phyloP scores from a whole-genome alignment of 106 monocot genomes.

The Posidonia australis region DNA sequence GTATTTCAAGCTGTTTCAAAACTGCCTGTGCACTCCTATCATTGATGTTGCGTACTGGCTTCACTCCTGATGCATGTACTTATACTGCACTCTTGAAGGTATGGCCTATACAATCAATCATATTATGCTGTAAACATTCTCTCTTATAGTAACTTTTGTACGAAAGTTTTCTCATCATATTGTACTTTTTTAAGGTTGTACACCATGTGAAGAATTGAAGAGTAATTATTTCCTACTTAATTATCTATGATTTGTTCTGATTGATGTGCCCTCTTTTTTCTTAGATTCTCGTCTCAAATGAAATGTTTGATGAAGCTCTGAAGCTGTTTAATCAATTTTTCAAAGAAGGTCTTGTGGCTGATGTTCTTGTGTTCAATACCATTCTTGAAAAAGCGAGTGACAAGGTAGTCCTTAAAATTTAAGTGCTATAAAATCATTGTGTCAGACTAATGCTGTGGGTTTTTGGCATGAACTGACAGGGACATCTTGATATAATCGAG shows the following conservation, averaged over 20 bases:
- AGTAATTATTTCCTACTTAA: background rate
- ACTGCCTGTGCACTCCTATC: conserved; percentile 55
- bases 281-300: background rate
- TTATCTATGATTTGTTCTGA: background rate
- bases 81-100: conserved; percentile 84
- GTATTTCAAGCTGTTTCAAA: conserved; percentile 28
- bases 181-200: no score
- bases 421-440: no score
- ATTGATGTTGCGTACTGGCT: conserved; percentile 79
- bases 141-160: no score
- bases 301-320: background rate
- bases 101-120: conserved; percentile 4
- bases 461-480: background rate
- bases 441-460: background rate
- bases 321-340: background rate
- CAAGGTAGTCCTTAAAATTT: no score
- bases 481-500: background rate
- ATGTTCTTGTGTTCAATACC: no score
- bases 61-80: conserved; percentile 41
- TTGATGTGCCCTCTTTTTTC: no score
- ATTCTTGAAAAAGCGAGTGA: no score
- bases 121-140: no score
- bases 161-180: no score
- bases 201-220: no score
- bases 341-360: no score